Conservation (phyloP, 345 rosid species). For the Brassica carinata region DNA sequence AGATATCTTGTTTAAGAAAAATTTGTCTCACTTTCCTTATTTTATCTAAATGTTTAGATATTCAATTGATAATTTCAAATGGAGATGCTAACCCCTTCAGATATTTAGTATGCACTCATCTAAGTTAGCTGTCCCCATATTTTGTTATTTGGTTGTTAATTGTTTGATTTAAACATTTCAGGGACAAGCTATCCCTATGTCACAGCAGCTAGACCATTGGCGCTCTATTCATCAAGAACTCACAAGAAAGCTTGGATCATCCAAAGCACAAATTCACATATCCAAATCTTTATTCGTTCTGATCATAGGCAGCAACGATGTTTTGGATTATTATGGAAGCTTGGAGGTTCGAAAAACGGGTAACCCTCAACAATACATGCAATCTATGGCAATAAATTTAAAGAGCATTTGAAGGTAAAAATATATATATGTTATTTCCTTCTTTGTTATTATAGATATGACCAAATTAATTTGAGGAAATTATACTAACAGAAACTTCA, state of each 20-base stretch:
- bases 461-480: background rate
- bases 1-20: too few species aligned
- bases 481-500: conserved; percentile 44
- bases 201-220: conserved; percentile 57
- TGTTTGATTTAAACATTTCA: background rate
- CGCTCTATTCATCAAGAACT: conserved; percentile 31
- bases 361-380: conserved; percentile 49
- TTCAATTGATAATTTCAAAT: too few species aligned
- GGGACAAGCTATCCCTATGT: conserved; percentile 49
- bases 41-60: too few species aligned
- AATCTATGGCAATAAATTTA: conserved; percentile 49
- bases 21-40: too few species aligned
- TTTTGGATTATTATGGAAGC: conserved; percentile 53
- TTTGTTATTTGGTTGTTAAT: background rate
- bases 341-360: conserved; percentile 35
- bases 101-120: conserved; percentile 86
- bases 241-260: conserved; percentile 34
- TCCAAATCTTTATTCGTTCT: conserved; percentile 55
- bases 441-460: background rate
- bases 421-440: background rate
- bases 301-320: conserved; percentile 70
- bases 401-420: conserved; percentile 66
- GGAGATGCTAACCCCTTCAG: conserved; percentile 46
- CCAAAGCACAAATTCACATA: conserved; percentile 41
- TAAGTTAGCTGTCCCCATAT: conserved; percentile 56